Base-by-base conservation (phyloP, 2,329 filamentous ascomycete species). In the Fusarium praegraminearum region DNA sequence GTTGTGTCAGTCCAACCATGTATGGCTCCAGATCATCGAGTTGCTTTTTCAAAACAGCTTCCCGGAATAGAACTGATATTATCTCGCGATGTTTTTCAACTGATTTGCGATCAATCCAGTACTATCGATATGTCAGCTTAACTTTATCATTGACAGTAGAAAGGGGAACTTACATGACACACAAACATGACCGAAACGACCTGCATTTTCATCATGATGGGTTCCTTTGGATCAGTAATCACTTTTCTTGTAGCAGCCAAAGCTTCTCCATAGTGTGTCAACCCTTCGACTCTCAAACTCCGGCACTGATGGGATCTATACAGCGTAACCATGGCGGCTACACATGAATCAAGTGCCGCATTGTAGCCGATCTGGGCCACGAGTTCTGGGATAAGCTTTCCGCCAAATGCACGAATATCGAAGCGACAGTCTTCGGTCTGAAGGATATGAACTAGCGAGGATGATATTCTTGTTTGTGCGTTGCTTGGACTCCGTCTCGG, bases 371-470 rank as follows among this genome's bases (percentile, higher is more conserved):
- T 36, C 0, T 70, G 72, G 0, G 61, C 43, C 1, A 70, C 69
- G 0, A 74, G 54, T 5, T 75, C 72, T 1, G 64, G 44, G 1
- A 75, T 46, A 15, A 72, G 41, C 45, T 54, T 64, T 1, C 69
- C 70, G 0, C 72, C 72, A 6, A 71, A 71, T 0, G 67, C 51
- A 2, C 72, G 70, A 3, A 74, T 61, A 18, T 75, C 66, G 10
- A 67, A 75, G 20, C 72, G 59, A 18, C 64, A 50, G 44, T 74
- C 72, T 6, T 75, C 61, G 1, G 67, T 65, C 7, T 57, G 67
- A 1, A 74, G 69, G 18, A 72, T 62, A 15, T 65, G 60, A 1
- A 75, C 62, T 5, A 75, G 28, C 1, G 58, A 62, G 1, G 72
- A 72, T 13, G 64, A 57, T 8, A 66, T 36, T 1, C 18, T 41